Evolutionary conservation across 495 filamentous ascomycete species (phyloP).

Genomic region (Melanomma pulvis-pyrius): DNA sequence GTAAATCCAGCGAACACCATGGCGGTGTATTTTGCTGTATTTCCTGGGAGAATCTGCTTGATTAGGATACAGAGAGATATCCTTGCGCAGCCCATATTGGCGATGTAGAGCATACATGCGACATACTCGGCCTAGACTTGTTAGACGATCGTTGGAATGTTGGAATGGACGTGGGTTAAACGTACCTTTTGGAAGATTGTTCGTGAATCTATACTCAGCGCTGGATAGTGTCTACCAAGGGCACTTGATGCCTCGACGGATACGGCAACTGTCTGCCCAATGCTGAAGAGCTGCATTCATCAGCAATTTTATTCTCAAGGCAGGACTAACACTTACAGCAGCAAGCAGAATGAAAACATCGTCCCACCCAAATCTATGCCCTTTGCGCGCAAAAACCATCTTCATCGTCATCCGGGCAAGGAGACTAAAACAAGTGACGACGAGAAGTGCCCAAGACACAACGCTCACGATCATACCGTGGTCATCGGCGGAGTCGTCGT

Average conservation of each 20-base stretch:
- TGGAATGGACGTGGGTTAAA: neutral
- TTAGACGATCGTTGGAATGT: neutral
- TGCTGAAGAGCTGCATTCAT: conserved; percentile 29
- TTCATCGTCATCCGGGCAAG: conserved; percentile 28
- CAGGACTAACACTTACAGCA: conserved; percentile 11
- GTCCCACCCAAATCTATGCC: conserved; percentile 14
- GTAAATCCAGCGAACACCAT: conserved; percentile 25
- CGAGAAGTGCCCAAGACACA: conserved; percentile 32
- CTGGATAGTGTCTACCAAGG: conserved; percentile 8
- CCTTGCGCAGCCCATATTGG: conserved; percentile 31
- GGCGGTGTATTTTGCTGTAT: neutral
- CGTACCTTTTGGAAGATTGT: conserved; percentile 32
- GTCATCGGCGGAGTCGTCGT: conserved; percentile 15
- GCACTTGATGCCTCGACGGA: conserved; percentile 19
- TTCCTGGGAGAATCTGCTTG: conserved; percentile 28
- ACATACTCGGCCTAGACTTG: conserved; percentile 26
- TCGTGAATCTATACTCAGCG: neutral
- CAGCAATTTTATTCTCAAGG: neutral
- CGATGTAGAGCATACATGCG: conserved; percentile 30
- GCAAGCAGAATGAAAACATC: conserved; percentile 29
- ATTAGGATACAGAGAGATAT: conserved; percentile 34
- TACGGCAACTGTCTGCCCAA: conserved; percentile 24
- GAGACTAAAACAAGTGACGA: conserved; percentile 8
- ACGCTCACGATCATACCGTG: conserved; percentile 19
- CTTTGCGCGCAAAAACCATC: conserved; percentile 12